A percentile compares a stretch with the other conserved stretches of the same genome.
Evolutionary conservation across 1,284 basidiomycete genomes (phyloP).

Genomic region (Ustilago lituana): DNA sequence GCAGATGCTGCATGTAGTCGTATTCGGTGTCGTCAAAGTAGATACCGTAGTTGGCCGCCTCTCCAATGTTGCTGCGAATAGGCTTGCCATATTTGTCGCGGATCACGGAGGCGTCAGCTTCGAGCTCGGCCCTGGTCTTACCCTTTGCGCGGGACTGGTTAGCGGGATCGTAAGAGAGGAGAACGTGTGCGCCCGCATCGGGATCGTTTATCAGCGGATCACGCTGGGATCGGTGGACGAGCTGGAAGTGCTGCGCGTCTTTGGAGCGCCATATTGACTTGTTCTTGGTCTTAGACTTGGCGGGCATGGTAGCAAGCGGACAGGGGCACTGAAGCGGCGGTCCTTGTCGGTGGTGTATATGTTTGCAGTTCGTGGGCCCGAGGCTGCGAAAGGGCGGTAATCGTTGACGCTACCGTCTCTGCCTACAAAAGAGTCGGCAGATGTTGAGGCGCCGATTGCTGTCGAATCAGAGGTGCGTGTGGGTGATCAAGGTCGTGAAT

Average conservation of each 20-base stretch:
- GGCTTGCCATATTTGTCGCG: conserved; percentile 69
- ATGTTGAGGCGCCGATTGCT: no score
- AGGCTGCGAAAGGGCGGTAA: no score
- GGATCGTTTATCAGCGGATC: conserved; percentile 95
- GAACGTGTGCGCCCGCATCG: conserved; percentile 85
- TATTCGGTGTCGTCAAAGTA: conserved; percentile 98
- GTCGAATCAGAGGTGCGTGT: no score
- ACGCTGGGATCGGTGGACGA: conserved; percentile 94
- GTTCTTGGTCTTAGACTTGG: conserved; percentile 50
- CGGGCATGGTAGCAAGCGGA: conserved; percentile 38
- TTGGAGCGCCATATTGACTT: conserved; percentile 86
- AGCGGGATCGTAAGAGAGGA: conserved; percentile 80
- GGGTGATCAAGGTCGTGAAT: no score
- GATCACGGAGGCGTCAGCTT: conserved; percentile 72
- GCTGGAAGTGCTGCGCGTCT: conserved; percentile 90
- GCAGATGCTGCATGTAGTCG: conserved; percentile 97
- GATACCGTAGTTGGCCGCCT: conserved; percentile 89
- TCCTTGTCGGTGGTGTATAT: not conserved
- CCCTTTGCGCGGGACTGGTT: conserved; percentile 71
- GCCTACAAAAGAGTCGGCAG: no score
- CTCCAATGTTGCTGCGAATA: conserved; percentile 72
- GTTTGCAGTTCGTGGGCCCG: no score
- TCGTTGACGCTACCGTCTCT: no score
- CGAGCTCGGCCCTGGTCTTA: conserved; percentile 80
- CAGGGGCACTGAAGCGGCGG: no score